Conservation (phyloP, 1,284 basidiomycete species). For the Microbotryum saponariae region DNA sequence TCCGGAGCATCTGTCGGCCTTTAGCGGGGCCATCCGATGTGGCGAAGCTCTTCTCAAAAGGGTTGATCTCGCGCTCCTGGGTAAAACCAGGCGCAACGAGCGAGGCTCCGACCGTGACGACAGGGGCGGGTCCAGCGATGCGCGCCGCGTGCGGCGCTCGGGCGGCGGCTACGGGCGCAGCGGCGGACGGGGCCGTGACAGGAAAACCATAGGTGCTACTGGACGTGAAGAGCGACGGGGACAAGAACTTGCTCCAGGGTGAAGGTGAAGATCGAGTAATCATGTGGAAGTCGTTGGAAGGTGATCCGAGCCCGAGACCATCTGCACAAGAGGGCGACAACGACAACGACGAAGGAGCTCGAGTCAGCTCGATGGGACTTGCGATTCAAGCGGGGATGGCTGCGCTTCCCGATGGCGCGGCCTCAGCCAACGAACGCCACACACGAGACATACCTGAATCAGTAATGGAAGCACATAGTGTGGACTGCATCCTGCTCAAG, state of each 20-base stretch:
- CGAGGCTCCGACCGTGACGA: conserved; percentile 5
- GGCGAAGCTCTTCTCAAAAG: conserved; percentile 20
- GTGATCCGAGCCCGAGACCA: too few relatives aligned
- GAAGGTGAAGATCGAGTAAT: conserved; percentile 1
- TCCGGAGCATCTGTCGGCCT: background rate
- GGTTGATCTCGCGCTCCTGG: conserved; percentile 23
- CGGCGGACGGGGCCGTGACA: background rate
- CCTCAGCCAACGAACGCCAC: too few relatives aligned
- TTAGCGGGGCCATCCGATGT: conserved; percentile 5
- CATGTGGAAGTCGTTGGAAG: too few relatives aligned
- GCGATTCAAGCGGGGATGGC: too few relatives aligned
- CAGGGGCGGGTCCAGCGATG: background rate
- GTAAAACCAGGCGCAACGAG: conserved; percentile 14
- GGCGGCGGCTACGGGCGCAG: background rate
- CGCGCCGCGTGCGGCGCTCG: too few relatives aligned
- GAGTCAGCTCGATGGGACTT: too few relatives aligned
- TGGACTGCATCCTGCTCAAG: too few relatives aligned
- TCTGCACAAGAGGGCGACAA: too few relatives aligned
- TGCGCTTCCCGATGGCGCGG: too few relatives aligned
- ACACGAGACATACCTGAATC: too few relatives aligned
- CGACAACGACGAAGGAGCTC: too few relatives aligned
- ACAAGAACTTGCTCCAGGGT: conserved; percentile 17
- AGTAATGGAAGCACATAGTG: too few relatives aligned
- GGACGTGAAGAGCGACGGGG: conserved; percentile 16
- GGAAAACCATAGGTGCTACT: background rate